Base-by-base conservation (phyloP, 2,329 filamentous ascomycete species). In the Ampelomyces quisqualis region DNA sequence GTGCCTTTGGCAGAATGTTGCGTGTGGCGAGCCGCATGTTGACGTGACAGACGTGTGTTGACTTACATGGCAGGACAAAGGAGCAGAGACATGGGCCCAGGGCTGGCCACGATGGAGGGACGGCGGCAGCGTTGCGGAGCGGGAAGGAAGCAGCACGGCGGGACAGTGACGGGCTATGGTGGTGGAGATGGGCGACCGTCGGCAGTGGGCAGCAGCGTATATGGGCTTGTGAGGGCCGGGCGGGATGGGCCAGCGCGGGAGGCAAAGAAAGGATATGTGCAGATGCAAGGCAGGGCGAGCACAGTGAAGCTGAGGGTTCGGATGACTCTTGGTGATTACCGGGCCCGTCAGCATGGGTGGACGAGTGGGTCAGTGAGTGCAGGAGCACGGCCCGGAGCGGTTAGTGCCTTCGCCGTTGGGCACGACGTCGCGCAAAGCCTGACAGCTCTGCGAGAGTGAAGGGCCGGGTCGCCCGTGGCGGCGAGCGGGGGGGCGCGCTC, bases 31-130 rank as follows among this genome's bases (percentile, higher is more conserved):
- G 53, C 56, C 53, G 61, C 57, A 60, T 61, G 54, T 54, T 41
- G 53, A 57, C 47, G 53, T 60, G 60, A 58, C 47, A 51, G 53
- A 55, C 38, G 50, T 49, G 50, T 49, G 40, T 34, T 54, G 48
- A 66, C 64, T 67, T 65, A 68, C 64, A 59, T 60, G 47, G 38
- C 43, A 56, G 49, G 31, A 67, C 62, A 68, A 67, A 67, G 62
- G 54, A 50, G 40, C 43, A 54, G 54, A 66, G 54, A 65, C 62
- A 67, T 56, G 36, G 43, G 46, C 49, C 44, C 31, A 46, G 52
- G 46, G 47, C 51, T 58, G 53, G 49, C 56, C 58, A 54, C 48
- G 50, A 43, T 53, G 37, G 38, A 46, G 43, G 46, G 41, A 55
- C 51, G 54, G 58, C 47, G 58, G 51, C 58, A 56, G 54, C 48